A percentile compares a stretch with the other conserved stretches of the same genome.
phyloP scores from a whole-genome alignment of 2,329 filamentous ascomycete species.

The Pseudopyricularia cyperi region DNA sequence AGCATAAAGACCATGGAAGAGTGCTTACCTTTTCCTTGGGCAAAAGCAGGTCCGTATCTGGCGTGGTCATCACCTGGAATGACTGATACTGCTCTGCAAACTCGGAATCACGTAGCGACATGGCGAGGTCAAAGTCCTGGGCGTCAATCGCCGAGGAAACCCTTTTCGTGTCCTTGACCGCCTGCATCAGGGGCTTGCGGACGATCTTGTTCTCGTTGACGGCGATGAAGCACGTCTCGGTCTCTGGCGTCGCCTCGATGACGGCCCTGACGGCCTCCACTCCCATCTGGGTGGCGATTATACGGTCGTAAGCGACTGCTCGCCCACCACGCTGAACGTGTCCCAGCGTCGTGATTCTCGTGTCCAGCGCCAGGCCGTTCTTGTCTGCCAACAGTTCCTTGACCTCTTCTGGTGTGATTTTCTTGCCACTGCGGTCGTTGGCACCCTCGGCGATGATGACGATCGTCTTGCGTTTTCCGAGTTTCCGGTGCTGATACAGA shows the following conservation, averaged over 20 bases:
- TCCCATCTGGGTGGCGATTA: constrained; percentile 84
- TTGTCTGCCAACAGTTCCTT: constrained; percentile 76
- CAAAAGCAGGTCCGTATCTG: constrained; percentile 51
- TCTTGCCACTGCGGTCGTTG: constrained; percentile 69
- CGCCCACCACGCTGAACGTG: constrained; percentile 95
- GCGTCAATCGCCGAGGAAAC: constrained; percentile 70
- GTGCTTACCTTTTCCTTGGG: constrained; percentile 54
- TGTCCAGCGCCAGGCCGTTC: constrained; percentile 67
- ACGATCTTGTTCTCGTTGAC: constrained; percentile 98
- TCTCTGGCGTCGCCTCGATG: constrained; percentile 76
- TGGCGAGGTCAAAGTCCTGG: constrained; percentile 78
- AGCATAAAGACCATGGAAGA: not conserved
- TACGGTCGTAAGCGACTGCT: constrained; percentile 87
- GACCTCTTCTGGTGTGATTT: constrained; percentile 69
- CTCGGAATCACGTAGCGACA: constrained; percentile 80
- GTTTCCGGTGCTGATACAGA: constrained; percentile 55
- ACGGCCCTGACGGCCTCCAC: constrained; percentile 90
- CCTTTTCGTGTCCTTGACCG: constrained; percentile 73
- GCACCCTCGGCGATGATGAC: constrained; percentile 96
- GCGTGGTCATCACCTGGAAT: constrained; percentile 82
- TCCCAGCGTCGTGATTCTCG: constrained; percentile 84
- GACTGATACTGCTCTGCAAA: constrained; percentile 87
- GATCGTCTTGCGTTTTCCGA: constrained; percentile 94
- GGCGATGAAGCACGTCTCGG: constrained; percentile 86
- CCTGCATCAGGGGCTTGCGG: constrained; percentile 76